Evolutionary conservation across 192 early-diverging fungal genomes (phyloP).

Genomic region (Coemansia sp.): DNA sequence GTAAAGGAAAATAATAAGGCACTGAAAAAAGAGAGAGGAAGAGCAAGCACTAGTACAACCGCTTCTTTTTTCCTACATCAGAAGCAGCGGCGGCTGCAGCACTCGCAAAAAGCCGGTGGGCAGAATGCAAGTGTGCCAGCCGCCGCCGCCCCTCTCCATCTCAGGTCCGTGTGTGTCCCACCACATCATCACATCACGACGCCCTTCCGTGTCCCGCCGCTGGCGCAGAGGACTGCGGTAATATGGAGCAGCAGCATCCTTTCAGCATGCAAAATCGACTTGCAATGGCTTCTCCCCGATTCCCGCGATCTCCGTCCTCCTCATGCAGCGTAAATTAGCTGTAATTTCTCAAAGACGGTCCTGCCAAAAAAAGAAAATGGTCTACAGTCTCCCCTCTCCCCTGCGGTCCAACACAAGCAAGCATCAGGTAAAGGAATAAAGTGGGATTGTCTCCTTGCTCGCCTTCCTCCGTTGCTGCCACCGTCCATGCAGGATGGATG

Average conservation of each 20-base stretch:
- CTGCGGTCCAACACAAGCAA: too few species aligned
- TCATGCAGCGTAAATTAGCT: not conserved
- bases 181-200: too few species aligned
- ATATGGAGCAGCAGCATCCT: not conserved
- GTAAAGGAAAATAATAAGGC: constrained; percentile 2
- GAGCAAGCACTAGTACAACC: not conserved
- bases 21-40: constrained; percentile 7
- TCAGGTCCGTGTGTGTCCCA: not conserved
- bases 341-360: not conserved
- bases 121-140: not conserved
- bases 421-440: too few species aligned
- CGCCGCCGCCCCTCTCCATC: not conserved
- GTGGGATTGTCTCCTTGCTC: too few species aligned
- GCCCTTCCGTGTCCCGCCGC: too few species aligned
- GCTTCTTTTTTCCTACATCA: not conserved
- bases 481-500: too few species aligned
- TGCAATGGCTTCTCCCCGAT: not conserved
- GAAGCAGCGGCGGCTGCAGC: not conserved
- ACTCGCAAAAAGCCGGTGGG: not conserved
- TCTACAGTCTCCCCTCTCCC: not conserved
- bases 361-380: constrained; percentile 1
- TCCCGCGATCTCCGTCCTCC: not conserved
- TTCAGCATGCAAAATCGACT: not conserved
- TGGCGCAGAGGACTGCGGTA: too few species aligned
- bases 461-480: not conserved